Evolutionary conservation across 768 basidiomycete species (phyloP).

Genomic region (Dioszegia hungarica): DNA sequence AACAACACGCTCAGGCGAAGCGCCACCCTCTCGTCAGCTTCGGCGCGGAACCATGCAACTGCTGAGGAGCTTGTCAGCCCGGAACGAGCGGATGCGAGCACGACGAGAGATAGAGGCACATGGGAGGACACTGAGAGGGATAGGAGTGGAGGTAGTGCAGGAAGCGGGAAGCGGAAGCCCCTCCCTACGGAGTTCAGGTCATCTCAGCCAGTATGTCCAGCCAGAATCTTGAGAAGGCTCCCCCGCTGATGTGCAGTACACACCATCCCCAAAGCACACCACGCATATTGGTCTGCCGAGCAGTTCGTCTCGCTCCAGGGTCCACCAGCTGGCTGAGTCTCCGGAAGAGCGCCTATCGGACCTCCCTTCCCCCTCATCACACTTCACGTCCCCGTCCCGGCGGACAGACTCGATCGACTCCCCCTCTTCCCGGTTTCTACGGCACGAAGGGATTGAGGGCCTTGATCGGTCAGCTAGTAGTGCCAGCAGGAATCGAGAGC

Average conservation of each 20-base stretch:
- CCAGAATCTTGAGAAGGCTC: not conserved
- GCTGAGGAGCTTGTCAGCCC: not conserved
- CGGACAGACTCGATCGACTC: conserved; percentile 9
- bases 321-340: conserved; percentile 11
- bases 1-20: not conserved
- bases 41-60: not conserved
- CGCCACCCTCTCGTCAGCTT: conserved; percentile 1
- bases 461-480: conserved; percentile 9
- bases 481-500: not conserved
- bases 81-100: not conserved
- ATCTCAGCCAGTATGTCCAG: conserved; percentile 15
- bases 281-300: not conserved
- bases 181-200: conserved; percentile 31
- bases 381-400: not conserved
- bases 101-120: not conserved
- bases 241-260: conserved; percentile 21
- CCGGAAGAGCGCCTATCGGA: conserved; percentile 9
- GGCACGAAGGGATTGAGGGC: conserved; percentile 2
- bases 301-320: conserved; percentile 10
- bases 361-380: conserved; percentile 2
- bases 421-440: not conserved
- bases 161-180: conserved; percentile 27
- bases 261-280: conserved; percentile 28
- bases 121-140: conserved; percentile 15
- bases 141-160: conserved; percentile 29